A percentile compares a stretch with the other conserved stretches of the same genome.
Evolutionary conservation across 306 rosid genomes (phyloP).

Genomic region (Medicago lupulina): DNA sequence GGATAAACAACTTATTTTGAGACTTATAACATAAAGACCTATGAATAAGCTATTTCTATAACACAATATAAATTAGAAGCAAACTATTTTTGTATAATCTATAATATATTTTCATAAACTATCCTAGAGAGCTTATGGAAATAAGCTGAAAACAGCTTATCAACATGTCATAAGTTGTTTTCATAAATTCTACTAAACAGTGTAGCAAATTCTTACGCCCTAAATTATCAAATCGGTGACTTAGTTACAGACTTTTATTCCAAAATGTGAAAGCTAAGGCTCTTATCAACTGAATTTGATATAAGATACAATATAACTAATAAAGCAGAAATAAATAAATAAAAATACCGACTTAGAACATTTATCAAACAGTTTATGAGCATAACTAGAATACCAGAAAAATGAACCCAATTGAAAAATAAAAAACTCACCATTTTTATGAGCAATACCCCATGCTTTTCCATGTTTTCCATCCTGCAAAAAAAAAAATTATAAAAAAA

Average conservation of each 20-base stretch:
- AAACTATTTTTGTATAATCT: too few relatives aligned
- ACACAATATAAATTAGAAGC: too few relatives aligned
- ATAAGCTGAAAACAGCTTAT: too few relatives aligned
- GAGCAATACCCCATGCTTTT: conserved; percentile 95
- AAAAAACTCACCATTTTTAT: conserved; percentile 82
- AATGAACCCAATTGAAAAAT: background rate
- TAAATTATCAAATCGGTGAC: background rate
- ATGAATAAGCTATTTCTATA: too few relatives aligned
- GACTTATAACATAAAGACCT: too few relatives aligned
- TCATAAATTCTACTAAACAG: too few relatives aligned
- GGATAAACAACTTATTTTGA: too few relatives aligned
- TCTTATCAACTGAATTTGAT: background rate
- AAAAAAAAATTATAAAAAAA: conserved; percentile 4
- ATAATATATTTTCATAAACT: too few relatives aligned
- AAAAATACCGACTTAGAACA: background rate
- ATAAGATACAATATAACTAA: background rate
- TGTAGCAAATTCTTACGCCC: too few relatives aligned
- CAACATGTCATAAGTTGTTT: too few relatives aligned
- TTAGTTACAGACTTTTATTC: background rate
- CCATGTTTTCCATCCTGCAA: conserved; percentile 91
- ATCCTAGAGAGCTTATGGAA: too few relatives aligned
- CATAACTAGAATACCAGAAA: background rate
- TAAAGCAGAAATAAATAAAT: background rate
- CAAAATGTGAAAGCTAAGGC: background rate
- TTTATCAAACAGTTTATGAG: conserved; percentile 27